phyloP scores from a whole-genome alignment of 192 early-diverging fungal species.

The Gryganskiella cystojenkinii region DNA sequence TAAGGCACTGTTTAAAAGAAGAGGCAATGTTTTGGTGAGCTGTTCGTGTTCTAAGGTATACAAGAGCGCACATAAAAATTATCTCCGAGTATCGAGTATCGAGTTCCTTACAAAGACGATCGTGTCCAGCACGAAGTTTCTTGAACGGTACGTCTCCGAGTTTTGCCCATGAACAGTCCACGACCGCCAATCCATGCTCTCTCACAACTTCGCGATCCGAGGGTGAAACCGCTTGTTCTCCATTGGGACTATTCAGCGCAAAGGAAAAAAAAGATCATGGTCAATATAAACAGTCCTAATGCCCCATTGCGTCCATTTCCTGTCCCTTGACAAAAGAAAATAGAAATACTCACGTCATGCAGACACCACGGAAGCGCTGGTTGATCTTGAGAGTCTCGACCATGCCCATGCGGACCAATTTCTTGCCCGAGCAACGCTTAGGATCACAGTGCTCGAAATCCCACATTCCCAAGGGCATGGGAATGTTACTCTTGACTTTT shows the following conservation, averaged over 20 bases:
- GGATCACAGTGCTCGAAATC: conserved; percentile 99
- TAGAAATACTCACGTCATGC: conserved; percentile 78
- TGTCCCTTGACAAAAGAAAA: too few relatives aligned
- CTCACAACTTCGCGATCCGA: conserved; percentile 84
- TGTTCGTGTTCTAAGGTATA: too few relatives aligned
- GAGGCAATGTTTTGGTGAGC: too few relatives aligned
- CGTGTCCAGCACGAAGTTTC: conserved; percentile 84
- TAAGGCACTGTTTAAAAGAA: conserved; percentile 78
- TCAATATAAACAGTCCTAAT: too few relatives aligned
- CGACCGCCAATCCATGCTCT: conserved; percentile 85
- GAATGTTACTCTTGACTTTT: conserved; percentile 53
- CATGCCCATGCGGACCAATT: conserved; percentile 84
- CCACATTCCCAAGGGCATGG: conserved; percentile 84
- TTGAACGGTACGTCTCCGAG: conserved; percentile 95
- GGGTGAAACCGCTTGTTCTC: conserved; percentile 87
- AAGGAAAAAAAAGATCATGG: not conserved
- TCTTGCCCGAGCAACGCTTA: conserved; percentile 95
- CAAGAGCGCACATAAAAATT: too few relatives aligned
- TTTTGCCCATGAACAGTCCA: conserved; percentile 98
- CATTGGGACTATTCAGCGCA: conserved; percentile 71
- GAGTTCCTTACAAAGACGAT: conserved; percentile 82
- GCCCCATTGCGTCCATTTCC: too few relatives aligned
- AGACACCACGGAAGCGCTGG: conserved; percentile 90
- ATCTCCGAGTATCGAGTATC: too few relatives aligned
- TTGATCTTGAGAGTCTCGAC: conserved; percentile 84